Evolutionary conservation across 2,329 filamentous ascomycete species (phyloP).

Genomic region (Colletotrichum sp.): DNA sequence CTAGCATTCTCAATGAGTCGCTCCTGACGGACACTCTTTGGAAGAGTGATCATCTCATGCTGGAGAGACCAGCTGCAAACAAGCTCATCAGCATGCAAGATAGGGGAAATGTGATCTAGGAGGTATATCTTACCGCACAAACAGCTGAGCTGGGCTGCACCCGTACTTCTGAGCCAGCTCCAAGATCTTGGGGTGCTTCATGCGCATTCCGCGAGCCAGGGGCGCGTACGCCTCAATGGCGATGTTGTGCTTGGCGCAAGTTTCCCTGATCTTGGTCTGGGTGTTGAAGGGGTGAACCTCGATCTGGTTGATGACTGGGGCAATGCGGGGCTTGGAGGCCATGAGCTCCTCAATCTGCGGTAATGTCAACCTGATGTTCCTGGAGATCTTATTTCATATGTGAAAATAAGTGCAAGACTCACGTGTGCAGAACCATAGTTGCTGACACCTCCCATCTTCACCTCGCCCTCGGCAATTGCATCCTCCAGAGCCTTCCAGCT

Average conservation of each 20-base stretch:
- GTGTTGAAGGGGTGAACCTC: constrained; percentile 87
- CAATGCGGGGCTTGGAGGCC: constrained; percentile 62
- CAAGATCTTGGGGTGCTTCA: constrained; percentile 70
- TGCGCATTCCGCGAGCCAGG: constrained; percentile 72
- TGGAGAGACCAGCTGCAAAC: constrained; percentile 74
- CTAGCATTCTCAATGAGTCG: constrained; percentile 71
- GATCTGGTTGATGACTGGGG: constrained; percentile 79
- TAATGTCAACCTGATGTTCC: too few species aligned
- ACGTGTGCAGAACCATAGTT: constrained; percentile 81
- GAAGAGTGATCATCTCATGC: constrained; percentile 73
- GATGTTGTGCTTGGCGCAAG: constrained; percentile 71
- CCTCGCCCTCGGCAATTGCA: constrained; percentile 73
- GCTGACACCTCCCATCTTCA: constrained; percentile 75
- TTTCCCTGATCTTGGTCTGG: constrained; percentile 67
- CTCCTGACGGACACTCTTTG: constrained; percentile 70
- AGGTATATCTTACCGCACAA: constrained; percentile 55
- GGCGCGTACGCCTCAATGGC: constrained; percentile 82
- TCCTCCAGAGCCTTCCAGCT: constrained; percentile 82
- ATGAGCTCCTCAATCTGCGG: constrained; percentile 75
- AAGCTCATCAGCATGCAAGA: not conserved
- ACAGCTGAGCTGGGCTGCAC: constrained; percentile 74
- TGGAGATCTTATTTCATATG: too few species aligned
- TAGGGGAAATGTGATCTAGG: not conserved
- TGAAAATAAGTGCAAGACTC: too few species aligned
- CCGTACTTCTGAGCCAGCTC: constrained; percentile 70